phyloP scores from a whole-genome alignment of 2,329 filamentous ascomycete genomes.

The Fusarium globosum region DNA sequence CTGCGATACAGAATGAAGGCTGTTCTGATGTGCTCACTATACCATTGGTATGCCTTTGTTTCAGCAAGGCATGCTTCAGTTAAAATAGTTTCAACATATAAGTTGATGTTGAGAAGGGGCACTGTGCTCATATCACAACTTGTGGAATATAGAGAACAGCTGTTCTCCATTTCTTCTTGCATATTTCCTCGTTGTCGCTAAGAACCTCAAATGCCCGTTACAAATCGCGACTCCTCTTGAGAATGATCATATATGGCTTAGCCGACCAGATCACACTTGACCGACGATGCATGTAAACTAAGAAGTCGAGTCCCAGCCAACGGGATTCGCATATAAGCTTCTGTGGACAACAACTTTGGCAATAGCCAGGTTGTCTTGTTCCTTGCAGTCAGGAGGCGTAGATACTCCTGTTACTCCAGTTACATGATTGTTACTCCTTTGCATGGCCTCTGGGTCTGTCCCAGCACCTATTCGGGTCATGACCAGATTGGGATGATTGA shows the following conservation, averaged over 20 bases:
- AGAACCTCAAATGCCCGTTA: neutral
- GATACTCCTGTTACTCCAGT: neutral
- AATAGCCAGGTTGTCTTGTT: neutral
- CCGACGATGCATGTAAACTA: neutral
- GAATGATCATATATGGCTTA: neutral
- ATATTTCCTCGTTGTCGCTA: neutral
- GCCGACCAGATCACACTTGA: neutral
- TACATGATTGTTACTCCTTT: neutral
- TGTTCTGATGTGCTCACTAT: conserved; percentile 18
- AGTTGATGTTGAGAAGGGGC: neutral
- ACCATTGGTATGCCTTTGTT: conserved; percentile 27
- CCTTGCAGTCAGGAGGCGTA: neutral
- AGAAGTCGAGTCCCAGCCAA: neutral
- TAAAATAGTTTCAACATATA: conserved; percentile 14
- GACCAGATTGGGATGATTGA: neutral
- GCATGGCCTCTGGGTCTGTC: neutral
- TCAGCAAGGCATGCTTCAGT: conserved; percentile 13
- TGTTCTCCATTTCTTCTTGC: neutral
- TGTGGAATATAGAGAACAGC: neutral
- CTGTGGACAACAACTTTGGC: neutral
- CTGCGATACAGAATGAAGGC: neutral
- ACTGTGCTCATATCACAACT: neutral
- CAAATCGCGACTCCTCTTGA: neutral
- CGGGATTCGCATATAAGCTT: neutral
- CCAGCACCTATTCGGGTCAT: neutral